Conservation (phyloP, 352 stramenopile genomes). For the Achlya hypogyna region DNA sequence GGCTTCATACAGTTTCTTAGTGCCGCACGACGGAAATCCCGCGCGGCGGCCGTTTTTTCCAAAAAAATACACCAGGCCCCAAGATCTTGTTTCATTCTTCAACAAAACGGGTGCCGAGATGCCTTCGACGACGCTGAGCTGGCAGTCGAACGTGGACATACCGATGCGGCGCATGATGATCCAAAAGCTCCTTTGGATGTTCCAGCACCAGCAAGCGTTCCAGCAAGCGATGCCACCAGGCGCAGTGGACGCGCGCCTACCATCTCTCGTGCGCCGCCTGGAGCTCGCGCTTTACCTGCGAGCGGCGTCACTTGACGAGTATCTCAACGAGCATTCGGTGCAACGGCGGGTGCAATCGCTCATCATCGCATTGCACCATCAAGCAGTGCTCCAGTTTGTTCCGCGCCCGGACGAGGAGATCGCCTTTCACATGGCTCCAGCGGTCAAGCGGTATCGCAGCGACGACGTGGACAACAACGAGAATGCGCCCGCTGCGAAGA, state of each 20-base stretch:
- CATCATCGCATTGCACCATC: slow-evolving; percentile 45
- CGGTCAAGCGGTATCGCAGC: slow-evolving; percentile 21
- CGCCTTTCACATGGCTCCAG: neutral
- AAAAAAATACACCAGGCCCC: neutral
- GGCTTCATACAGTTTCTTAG: too few species aligned
- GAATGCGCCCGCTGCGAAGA: neutral
- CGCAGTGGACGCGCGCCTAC: slow-evolving; percentile 17
- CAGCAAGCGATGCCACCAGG: neutral
- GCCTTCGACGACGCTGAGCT: neutral
- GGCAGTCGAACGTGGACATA: slow-evolving; percentile 14
- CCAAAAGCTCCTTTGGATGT: slow-evolving; percentile 12
- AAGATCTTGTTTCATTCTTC: neutral
- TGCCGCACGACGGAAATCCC: too few species aligned
- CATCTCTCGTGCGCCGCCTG: slow-evolving; percentile 55
- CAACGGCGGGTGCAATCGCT: slow-evolving; percentile 63
- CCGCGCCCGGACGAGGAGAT: neutral
- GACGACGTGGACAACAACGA: slow-evolving; percentile 3
- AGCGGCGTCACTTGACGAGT: slow-evolving; percentile 52
- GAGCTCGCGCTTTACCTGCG: slow-evolving; percentile 72
- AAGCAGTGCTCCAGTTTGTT: slow-evolving; percentile 15
- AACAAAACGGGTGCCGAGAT: neutral
- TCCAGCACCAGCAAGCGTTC: slow-evolving; percentile 3
- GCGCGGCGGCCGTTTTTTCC: too few species aligned
- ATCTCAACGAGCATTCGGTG: slow-evolving; percentile 48
- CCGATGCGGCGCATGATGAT: slow-evolving; percentile 14